Evolutionary conservation across 345 rosid genomes (phyloP), one percentile per base, ranked within the genome.

Genomic region (Raphanus sativus): DNA sequence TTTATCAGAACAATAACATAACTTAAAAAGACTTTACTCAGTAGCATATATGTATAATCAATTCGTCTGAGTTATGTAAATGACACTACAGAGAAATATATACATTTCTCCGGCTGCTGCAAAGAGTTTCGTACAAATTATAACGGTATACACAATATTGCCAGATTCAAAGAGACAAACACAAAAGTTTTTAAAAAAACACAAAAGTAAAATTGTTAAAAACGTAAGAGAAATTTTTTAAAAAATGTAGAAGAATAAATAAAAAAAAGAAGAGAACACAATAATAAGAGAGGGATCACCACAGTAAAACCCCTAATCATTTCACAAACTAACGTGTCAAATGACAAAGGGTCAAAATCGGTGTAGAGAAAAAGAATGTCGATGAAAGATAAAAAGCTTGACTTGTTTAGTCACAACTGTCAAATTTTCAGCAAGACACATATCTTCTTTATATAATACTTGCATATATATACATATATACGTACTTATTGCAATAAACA

Each of bases 371-470:
- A 50, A 73, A 58, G 80, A 67, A 71, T 73, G 83, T 66, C 15
- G 61, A 71, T 40, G 68, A 78, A 75, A 80, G 65, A 16, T 62
- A 45, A 84, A 84, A 67, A 72, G 75, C 62, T 81, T 69, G 82
- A 81, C 87, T 83, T 40, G 89, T 85, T 86, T 11, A 83, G 69
- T 81, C 75, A 74, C 85, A 83, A 90, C 86, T 83, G 90, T 83
- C 85, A 82, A 80, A 84, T 84, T 76, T 74, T 69, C 42, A 71
- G 67, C 77, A 71, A 59, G 76, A 72, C 81, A 78, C 81, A 65
- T 58, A 55, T 70, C 59, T 28, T 70, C 62, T 45, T 2, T 70
- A 30, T 6, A 48, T 34, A 34, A 34, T 34, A 34, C 36, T 40
- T 40, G 10, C 48, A 38, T 6, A 26, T 10, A n/a, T n/a, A 38